phyloP scores from a whole-genome alignment of 352 stramenopile genomes.

The Globisporangium spinosum region DNA sequence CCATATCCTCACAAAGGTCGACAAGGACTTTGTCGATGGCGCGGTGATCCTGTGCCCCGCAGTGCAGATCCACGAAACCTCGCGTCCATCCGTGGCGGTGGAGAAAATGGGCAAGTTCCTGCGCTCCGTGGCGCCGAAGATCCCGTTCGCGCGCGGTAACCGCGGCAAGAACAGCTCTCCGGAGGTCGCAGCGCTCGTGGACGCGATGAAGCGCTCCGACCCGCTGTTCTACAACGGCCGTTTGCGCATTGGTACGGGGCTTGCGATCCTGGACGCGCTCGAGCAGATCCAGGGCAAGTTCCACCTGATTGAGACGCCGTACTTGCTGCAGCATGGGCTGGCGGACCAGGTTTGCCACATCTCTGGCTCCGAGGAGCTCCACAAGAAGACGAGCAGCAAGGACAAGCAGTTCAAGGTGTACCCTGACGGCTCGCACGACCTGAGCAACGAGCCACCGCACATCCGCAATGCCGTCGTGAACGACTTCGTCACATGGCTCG shows the following conservation, averaged over 20 bases:
- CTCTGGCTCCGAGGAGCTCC: conserved; percentile 56
- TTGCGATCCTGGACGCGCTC: conserved; percentile 68
- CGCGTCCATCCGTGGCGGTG: conserved; percentile 40
- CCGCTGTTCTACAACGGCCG: conserved; percentile 72
- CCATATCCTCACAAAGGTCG: conserved; percentile 45
- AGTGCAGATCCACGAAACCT: conserved; percentile 60
- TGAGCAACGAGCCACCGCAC: conserved; percentile 63
- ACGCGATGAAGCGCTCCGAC: conserved; percentile 53
- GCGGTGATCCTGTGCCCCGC: conserved; percentile 69
- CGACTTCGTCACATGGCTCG: conserved; percentile 73
- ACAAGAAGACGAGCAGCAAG: conserved; percentile 43
- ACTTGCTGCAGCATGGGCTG: conserved; percentile 70
- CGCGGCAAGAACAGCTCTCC: conserved; percentile 60
- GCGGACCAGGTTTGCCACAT: conserved; percentile 69
- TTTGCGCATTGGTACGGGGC: conserved; percentile 65
- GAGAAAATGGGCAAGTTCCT: conserved; percentile 50
- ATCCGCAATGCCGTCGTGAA: conserved; percentile 60
- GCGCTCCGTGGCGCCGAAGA: conserved; percentile 54
- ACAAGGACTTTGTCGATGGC: conserved; percentile 52
- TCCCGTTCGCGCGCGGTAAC: conserved; percentile 58
- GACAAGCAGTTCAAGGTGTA: conserved; percentile 79
- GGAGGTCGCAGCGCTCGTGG: conserved; percentile 46
- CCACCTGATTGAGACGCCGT: conserved; percentile 61
- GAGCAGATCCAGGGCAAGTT: conserved; percentile 50
- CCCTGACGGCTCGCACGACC: conserved; percentile 53